Percentiles rank a stretch among this genome's conserved stretches.
Conservation (phyloP, 306 rosid species). For the Vicia sativa region DNA sequence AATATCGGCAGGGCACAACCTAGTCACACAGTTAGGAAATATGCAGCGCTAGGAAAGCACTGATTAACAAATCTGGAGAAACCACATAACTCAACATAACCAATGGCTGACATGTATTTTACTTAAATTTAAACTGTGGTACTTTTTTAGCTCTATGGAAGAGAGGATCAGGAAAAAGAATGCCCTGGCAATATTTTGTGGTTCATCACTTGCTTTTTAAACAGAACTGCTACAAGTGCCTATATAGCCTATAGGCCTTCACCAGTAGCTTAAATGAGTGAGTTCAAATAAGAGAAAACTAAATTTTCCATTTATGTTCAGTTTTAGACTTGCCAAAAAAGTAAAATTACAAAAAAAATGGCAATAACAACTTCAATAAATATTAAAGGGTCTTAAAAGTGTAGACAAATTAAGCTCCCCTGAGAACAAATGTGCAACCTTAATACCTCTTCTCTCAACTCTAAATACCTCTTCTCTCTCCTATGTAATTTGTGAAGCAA, state of each 20-base stretch:
- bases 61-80: constrained; percentile 29
- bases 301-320: background rate
- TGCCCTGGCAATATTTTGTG: background rate
- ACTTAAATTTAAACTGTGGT: background rate
- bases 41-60: constrained; percentile 15
- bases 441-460: too few species aligned
- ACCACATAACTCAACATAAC: constrained; percentile 24
- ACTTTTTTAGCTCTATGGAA: constrained; percentile 22
- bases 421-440: too few species aligned
- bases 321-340: background rate
- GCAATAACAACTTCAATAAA: background rate
- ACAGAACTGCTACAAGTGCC: background rate
- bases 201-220: background rate
- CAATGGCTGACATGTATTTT: constrained; percentile 13
- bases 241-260: constrained; percentile 1
- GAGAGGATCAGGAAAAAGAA: background rate
- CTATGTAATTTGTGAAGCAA: too few species aligned
- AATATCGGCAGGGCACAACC: constrained; percentile 37
- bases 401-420: too few species aligned
- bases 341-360: background rate
- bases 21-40: constrained; percentile 25
- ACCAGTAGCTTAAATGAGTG: constrained; percentile 3
- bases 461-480: too few species aligned
- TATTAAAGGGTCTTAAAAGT: too few species aligned
- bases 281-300: constrained; percentile 21